Base-by-base conservation (phyloP, 805 yeast species). In the Candida coquimbonensis region DNA sequence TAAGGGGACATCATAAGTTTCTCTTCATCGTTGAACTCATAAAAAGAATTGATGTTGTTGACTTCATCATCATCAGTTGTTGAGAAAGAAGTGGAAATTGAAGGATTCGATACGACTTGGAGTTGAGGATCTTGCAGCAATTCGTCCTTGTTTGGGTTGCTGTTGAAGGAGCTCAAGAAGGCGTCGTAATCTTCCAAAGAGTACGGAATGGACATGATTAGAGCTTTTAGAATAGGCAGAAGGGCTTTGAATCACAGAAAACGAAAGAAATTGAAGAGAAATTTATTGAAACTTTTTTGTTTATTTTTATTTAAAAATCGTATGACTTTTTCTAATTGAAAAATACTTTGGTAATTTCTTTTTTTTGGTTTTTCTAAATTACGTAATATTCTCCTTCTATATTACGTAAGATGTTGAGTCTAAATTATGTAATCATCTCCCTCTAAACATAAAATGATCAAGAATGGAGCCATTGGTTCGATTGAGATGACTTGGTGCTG, bases 181-280 rank as follows among this genome's bases (percentile, higher is more conserved):
- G 61, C 56, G 39, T 61, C 66, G 48, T 62, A 61, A 48, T 62
- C 64, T 27, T 62, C 64, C 43, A 62, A 60, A 0, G 61, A 51
- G 49, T 60, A 54, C 1, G 63, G 33, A 62, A 59, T 61, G 11
- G 16, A 13, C 27, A 12, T 21, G 16, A 36, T 36, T 21, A 16
- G 8, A 11, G 26, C 3, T 2, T 21, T 21, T 21, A 6, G 24
- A 21, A 21, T 21, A 21, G 24, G 24, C 24, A 21, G 7, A 21
- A 5, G 24, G 24, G 24, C 24, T 21, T 21, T 36, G 16, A 16
- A n/a, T 36, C 24, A 9, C 4, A 12, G 26, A 9, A 21, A 13
- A 14, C 3, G 5, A 36, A 36, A 36, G 9, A 14, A 7, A 14
- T 13, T 12, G 14, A 21, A 36, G 13, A 29, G 31, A 29, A 13